Conservation (phyloP, 148 eudicot genomes). For the Vaccinium vitisidaea region DNA sequence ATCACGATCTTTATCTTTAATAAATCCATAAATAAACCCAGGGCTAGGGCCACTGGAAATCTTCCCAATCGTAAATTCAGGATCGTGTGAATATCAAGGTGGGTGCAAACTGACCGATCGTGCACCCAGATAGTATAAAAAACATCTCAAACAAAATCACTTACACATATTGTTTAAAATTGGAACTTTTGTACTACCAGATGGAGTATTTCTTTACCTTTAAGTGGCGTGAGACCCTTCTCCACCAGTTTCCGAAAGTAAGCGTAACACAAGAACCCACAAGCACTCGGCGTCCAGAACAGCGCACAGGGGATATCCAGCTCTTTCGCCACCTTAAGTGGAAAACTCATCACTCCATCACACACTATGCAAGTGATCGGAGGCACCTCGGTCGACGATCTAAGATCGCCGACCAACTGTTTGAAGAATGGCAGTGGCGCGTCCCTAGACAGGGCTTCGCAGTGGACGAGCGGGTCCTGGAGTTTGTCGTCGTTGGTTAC, state of each 20-base stretch:
- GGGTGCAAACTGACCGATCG: no score
- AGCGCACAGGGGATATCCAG: slow-evolving; percentile 24
- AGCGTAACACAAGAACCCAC: slow-evolving; percentile 30
- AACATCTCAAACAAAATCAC: no score
- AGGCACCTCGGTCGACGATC: slow-evolving; percentile 9
- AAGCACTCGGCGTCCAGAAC: slow-evolving; percentile 35
- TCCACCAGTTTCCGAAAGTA: slow-evolving; percentile 21
- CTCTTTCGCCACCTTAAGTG: slow-evolving; percentile 38
- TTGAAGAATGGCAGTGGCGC: slow-evolving; percentile 21
- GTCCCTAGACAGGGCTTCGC: slow-evolving; percentile 12
- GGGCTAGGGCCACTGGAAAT: no score
- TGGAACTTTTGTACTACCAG: no score
- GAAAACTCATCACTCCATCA: slow-evolving; percentile 33
- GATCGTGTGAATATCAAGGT: no score
- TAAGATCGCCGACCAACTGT: slow-evolving; percentile 29
- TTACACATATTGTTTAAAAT: no score
- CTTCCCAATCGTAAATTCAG: no score
- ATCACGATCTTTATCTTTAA: no score
- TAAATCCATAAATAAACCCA: no score
- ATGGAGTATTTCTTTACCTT: no score
- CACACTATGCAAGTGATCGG: slow-evolving; percentile 35
- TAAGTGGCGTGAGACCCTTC: slow-evolving; percentile 24
- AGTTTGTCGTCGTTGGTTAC: background rate
- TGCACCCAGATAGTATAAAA: no score
- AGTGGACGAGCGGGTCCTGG: background rate